Evolutionary conservation across 768 basidiomycete species (phyloP).

Genomic region (Suillus lakei): DNA sequence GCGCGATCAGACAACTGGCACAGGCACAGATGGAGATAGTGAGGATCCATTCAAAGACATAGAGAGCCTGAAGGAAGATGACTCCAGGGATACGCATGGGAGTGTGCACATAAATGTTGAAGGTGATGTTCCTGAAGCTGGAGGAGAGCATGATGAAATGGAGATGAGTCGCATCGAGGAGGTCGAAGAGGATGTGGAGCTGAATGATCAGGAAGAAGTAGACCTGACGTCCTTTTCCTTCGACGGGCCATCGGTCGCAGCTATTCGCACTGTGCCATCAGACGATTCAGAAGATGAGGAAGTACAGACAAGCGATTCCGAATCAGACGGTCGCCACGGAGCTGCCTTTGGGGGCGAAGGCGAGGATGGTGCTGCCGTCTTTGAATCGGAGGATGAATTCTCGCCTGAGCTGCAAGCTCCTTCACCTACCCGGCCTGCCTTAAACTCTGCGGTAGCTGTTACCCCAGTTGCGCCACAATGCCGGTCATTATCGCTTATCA

Average conservation of each 20-base stretch:
- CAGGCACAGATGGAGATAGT: constrained; percentile 52
- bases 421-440: constrained; percentile 9
- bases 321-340: constrained; percentile 32
- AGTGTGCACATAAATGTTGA: constrained; percentile 3
- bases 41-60: constrained; percentile 94
- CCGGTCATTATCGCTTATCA: constrained; percentile 16
- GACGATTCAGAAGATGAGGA: constrained; percentile 38
- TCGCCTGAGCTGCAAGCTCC: constrained; percentile 15
- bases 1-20: constrained; percentile 32
- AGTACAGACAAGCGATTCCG: constrained; percentile 46
- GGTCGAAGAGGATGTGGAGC: constrained; percentile 42
- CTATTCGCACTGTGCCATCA: constrained; percentile 54
- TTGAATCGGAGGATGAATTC: constrained; percentile 46
- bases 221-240: constrained; percentile 76
- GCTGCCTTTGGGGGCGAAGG: constrained; percentile 14
- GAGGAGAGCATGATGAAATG: constrained; percentile 19
- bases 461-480: constrained; percentile 27
- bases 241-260: constrained; percentile 60
- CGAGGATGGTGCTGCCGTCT: constrained; percentile 13
- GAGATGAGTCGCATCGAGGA: constrained; percentile 50
- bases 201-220: constrained; percentile 68
- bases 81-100: constrained; percentile 31
- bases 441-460: constrained; percentile 9
- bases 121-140: constrained; percentile 12
- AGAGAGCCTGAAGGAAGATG: constrained; percentile 79